Evolutionary conservation across 2,329 filamentous ascomycete genomes (phyloP).

Genomic region (Calonectria montana): DNA sequence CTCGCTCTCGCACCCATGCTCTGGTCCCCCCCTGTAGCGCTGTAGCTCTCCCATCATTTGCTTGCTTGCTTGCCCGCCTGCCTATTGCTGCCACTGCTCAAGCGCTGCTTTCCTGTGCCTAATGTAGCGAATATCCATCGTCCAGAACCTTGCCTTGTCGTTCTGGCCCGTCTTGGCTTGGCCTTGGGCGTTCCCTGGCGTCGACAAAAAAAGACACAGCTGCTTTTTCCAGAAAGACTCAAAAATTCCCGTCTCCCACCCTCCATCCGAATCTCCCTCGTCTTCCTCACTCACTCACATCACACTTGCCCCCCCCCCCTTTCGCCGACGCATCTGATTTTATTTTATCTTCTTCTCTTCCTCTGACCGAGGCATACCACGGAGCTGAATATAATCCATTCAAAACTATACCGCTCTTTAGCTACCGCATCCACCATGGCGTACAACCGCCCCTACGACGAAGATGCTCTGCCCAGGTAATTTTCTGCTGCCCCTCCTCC

Average conservation of each 20-base stretch:
- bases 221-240: conserved; percentile 11
- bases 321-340: background rate
- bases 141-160: conserved; percentile 2
- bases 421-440: conserved; percentile 71
- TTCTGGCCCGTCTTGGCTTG: background rate
- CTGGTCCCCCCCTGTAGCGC: conserved; percentile 3
- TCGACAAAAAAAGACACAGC: conserved; percentile 1
- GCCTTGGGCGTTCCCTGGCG: background rate
- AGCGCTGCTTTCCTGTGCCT: background rate
- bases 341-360: conserved; percentile 13
- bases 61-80: background rate
- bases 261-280: background rate
- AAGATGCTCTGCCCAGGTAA: conserved; percentile 91
- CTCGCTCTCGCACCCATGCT: background rate
- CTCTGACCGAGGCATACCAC: conserved; percentile 1
- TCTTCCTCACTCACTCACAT: conserved; percentile 5
- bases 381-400: background rate
- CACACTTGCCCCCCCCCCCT: background rate
- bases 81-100: background rate
- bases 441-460: conserved; percentile 93
- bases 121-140: conserved; percentile 4
- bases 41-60: background rate
- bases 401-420: conserved; percentile 2
- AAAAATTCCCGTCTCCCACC: conserved; percentile 14
- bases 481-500: conserved; percentile 27